Evolutionary conservation across 352 stramenopile species (phyloP).

Genomic region (Pythium apleroticum): DNA sequence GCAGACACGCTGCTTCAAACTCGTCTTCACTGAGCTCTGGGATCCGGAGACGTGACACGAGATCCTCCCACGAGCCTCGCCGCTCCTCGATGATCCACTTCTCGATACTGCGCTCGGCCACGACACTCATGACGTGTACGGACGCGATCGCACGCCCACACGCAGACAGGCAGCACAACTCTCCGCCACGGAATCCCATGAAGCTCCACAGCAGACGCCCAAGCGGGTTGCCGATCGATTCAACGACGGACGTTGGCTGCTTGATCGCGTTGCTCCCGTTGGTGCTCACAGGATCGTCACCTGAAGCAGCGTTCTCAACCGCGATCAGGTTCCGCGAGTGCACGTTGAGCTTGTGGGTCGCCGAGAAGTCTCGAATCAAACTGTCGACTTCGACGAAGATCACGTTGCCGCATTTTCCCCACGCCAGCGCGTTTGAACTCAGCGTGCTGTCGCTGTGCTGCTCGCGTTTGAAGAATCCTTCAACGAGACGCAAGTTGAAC

Average conservation of each 20-base stretch:
- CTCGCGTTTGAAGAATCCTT: slow-evolving; percentile 65
- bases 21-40: slow-evolving; percentile 82
- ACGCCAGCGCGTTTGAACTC: slow-evolving; percentile 43
- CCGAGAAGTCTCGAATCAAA: slow-evolving; percentile 74
- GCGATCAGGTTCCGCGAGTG: neutral
- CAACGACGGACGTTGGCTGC: slow-evolving; percentile 28
- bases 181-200: slow-evolving; percentile 73
- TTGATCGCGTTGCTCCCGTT: slow-evolving; percentile 1
- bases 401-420: slow-evolving; percentile 82
- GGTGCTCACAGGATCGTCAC: slow-evolving; percentile 9
- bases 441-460: slow-evolving; percentile 22
- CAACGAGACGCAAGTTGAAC: slow-evolving; percentile 77
- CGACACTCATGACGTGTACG: slow-evolving; percentile 79
- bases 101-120: slow-evolving; percentile 81
- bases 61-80: slow-evolving; percentile 53
- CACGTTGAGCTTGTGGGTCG: slow-evolving; percentile 44
- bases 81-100: slow-evolving; percentile 85
- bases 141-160: slow-evolving; percentile 79
- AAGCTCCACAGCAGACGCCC: slow-evolving; percentile 82
- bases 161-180: slow-evolving; percentile 64
- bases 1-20: slow-evolving; percentile 70
- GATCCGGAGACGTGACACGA: slow-evolving; percentile 61
- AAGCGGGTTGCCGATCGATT: slow-evolving; percentile 57
- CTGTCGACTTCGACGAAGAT: slow-evolving; percentile 83
- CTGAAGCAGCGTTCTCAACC: neutral